Percentiles rank a stretch among this genome's conserved stretches.
These are phyloP conservation scores for Pythium insidiosum DNA, from an alignment of 352 stramenopile species.

Conservation along the genomic window DNA sequence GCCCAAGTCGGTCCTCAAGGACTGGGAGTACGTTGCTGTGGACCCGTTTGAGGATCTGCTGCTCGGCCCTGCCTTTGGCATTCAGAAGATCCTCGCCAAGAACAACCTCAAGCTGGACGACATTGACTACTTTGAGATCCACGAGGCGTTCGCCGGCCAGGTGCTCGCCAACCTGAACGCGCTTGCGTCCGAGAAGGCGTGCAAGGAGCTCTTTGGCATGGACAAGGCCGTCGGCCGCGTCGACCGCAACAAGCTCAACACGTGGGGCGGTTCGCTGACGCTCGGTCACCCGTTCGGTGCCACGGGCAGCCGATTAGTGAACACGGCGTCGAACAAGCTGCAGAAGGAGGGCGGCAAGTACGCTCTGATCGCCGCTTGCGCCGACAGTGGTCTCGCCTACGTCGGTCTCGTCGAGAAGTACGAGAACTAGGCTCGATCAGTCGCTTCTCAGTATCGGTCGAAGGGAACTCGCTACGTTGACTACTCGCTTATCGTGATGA, in stretches of 20 bases:
- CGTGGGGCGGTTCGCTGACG: constrained; percentile 93
- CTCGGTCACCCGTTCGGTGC: constrained; percentile 98
- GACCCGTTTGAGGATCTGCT: constrained; percentile 95
- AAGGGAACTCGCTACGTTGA: too few relatives aligned
- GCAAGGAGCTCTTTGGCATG: constrained; percentile 90
- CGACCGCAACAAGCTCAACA: constrained; percentile 95
- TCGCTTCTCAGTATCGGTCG: too few relatives aligned
- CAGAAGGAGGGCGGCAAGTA: constrained; percentile 94
- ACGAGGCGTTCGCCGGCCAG: constrained; percentile 98
- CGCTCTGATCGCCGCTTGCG: constrained; percentile 95
- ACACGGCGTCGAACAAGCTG: constrained; percentile 95
- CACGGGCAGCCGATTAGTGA: constrained; percentile 94
- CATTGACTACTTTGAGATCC: constrained; percentile 98
- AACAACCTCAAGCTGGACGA: constrained; percentile 89
- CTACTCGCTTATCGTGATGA: too few relatives aligned
- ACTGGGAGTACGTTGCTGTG: constrained; percentile 96
- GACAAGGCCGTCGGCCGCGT: constrained; percentile 89
- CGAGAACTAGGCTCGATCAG: constrained; percentile 43
- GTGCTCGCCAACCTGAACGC: constrained; percentile 96
- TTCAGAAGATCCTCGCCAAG: constrained; percentile 74
- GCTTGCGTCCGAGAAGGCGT: constrained; percentile 92
- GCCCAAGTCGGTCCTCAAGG: constrained; percentile 91
- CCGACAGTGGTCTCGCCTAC: constrained; percentile 96
- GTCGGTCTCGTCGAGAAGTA: constrained; percentile 92
- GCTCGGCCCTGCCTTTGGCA: constrained; percentile 94